Conservation (phyloP, 352 stramenopile genomes). For the Phytophthora pistaciae region DNA sequence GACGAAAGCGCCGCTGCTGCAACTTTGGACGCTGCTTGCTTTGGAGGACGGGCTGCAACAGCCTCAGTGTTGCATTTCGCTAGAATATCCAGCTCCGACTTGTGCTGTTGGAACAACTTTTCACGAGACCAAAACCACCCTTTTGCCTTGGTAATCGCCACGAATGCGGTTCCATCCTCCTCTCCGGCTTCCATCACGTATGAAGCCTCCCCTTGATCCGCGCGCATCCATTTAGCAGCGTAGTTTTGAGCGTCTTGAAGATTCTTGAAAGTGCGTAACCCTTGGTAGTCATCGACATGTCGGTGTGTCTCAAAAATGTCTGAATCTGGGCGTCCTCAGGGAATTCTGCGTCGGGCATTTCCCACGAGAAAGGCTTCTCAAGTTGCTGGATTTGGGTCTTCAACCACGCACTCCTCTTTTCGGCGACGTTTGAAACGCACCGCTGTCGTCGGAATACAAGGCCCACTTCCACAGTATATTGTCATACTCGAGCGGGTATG, state of each 20-base stretch:
- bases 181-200: constrained; percentile 9
- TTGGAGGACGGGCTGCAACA: too few relatives aligned
- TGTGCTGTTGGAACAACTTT: neutral
- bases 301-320: constrained; percentile 8
- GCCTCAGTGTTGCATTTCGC: too few relatives aligned
- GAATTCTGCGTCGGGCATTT: constrained; percentile 25
- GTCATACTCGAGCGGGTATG: neutral
- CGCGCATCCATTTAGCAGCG: constrained; percentile 1
- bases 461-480: neutral
- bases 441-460: neutral
- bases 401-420: constrained; percentile 3
- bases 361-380: constrained; percentile 16
- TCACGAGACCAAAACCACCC: constrained; percentile 1
- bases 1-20: too few relatives aligned
- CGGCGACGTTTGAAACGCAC: neutral
- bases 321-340: constrained; percentile 8
- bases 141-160: constrained; percentile 17
- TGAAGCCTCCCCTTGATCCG: constrained; percentile 5
- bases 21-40: too few relatives aligned
- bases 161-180: constrained; percentile 2
- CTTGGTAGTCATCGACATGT: constrained; percentile 11
- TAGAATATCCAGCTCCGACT: constrained; percentile 5
- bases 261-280: constrained; percentile 2
- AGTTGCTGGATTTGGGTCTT: constrained; percentile 1
- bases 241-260: constrained; percentile 13